Evolutionary conservation across 2,329 filamentous ascomycete species (phyloP), one percentile per base, ranked within the genome.

Genomic region (Colletotrichum salicis): DNA sequence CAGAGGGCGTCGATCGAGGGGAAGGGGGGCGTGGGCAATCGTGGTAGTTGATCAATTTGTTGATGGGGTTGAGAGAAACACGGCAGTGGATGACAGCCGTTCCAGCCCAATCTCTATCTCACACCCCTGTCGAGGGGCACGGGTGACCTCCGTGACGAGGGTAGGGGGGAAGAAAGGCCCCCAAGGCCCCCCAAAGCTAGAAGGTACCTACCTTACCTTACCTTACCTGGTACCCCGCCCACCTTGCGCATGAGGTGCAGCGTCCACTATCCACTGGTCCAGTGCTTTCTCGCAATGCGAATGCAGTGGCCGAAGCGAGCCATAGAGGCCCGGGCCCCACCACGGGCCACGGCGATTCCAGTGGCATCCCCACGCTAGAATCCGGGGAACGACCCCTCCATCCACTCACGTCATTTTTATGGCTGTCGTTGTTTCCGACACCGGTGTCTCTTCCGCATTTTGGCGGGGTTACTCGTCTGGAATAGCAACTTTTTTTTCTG

Each of bases 381-480:
- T 63, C 64, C 61, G 72, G 64, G 60, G 60, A 58, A 67, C 33
- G 48, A 72, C 71, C 69, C 71, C 65, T 72, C 72, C 64, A 72
- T 74, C 54, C 69, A 68, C 54, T 29, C 69, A 69, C 69, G 69
- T 70, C 57, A 69, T 66, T 59, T 71, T 72, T 51, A 58, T 45
- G 37, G 37, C 19, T 10, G 41, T 48, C 41, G 3, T 48, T 55
- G 22, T 35, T 60, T 59, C 69, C 69, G 60, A 72, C 65, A 70
- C 67, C 67, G 70, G 62, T 62, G 37, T 62, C 33, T 33, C 64
- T 58, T 62, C 66, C 63, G 66, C 64, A 57, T 54, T 72, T 67
- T 73, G 71, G 71, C 71, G 63, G 71, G 71, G 67, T 73, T 71
- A 51, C 69, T 52, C 55, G 67, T 71, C 54, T 71, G 67, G 61